A percentile compares a stretch with the other conserved stretches of the same genome.
Conservation (phyloP, 2,329 filamentous ascomycete species). For the Cladophialophora bantiana region DNA sequence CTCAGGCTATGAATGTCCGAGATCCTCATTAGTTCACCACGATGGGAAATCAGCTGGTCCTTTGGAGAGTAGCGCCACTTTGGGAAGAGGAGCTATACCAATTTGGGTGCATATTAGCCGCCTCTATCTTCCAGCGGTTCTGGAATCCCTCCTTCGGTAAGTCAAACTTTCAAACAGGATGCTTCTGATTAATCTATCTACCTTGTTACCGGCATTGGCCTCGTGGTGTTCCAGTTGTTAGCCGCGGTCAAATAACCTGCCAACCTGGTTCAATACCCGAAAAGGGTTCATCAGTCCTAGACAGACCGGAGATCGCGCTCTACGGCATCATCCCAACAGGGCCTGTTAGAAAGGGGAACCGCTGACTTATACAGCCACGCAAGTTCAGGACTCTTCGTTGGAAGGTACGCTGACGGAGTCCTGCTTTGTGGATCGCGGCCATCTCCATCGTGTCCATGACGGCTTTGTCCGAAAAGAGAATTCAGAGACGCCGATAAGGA, state of each 20-base stretch:
- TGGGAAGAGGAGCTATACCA: slow-evolving; percentile 15
- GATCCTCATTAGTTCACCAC: neutral
- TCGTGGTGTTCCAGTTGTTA: neutral
- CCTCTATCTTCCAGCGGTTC: neutral
- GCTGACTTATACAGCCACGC: neutral
- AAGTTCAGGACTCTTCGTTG: neutral
- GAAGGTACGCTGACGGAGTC: neutral
- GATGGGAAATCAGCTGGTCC: neutral
- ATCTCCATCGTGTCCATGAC: neutral
- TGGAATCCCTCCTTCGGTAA: neutral
- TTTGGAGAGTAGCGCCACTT: neutral
- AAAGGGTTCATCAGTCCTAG: neutral
- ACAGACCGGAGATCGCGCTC: neutral
- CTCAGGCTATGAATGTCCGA: neutral
- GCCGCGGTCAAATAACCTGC: neutral
- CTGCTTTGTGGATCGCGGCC: neutral
- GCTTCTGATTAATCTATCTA: neutral
- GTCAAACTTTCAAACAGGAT: neutral
- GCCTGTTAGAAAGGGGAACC: neutral
- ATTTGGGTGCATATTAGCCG: slow-evolving; percentile 6
- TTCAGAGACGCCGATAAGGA: neutral
- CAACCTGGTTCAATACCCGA: neutral
- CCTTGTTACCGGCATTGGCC: neutral
- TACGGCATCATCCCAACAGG: neutral
- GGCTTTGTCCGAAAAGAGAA: neutral